Conservation (phyloP, 2,329 filamentous ascomycete species). For the Penicillium sp. region DNA sequence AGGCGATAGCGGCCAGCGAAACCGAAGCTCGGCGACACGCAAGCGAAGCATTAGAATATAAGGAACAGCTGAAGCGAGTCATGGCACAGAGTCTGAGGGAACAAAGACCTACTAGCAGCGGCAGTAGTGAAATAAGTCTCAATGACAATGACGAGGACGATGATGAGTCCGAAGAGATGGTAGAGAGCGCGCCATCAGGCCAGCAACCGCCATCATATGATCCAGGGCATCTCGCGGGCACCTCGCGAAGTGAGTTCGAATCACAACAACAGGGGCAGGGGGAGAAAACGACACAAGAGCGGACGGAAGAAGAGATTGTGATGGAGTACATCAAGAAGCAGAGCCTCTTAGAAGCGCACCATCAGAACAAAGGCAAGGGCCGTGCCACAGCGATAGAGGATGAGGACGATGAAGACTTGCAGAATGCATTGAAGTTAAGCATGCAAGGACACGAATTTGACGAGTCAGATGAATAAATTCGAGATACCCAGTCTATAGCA, state of each 20-base stretch:
- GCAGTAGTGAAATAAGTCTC: neutral
- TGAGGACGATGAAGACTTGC: slow-evolving; percentile 4
- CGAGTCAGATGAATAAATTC: neutral
- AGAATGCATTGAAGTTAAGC: neutral
- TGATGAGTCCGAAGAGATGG: neutral
- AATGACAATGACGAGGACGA: neutral
- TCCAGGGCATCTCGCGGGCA: neutral
- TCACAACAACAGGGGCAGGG: neutral
- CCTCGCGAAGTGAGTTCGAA: neutral
- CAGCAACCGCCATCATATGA: slow-evolving; percentile 3
- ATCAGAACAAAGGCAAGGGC: slow-evolving; percentile 3
- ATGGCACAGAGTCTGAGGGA: neutral
- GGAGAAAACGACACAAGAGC: neutral
- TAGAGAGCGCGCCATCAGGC: neutral
- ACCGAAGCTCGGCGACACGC: slow-evolving; percentile 1
- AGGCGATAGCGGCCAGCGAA: neutral
- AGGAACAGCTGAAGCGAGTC: neutral
- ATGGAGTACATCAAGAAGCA: slow-evolving; percentile 8
- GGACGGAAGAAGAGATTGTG: slow-evolving; percentile 1
- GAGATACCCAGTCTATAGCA: neutral
- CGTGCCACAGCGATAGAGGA: neutral
- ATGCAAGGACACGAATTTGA: neutral
- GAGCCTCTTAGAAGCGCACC: neutral
- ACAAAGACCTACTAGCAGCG: neutral
- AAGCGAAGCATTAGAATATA: neutral